Conservation (phyloP, 2,329 filamentous ascomycete species). For the Aspergillus sp. region DNA sequence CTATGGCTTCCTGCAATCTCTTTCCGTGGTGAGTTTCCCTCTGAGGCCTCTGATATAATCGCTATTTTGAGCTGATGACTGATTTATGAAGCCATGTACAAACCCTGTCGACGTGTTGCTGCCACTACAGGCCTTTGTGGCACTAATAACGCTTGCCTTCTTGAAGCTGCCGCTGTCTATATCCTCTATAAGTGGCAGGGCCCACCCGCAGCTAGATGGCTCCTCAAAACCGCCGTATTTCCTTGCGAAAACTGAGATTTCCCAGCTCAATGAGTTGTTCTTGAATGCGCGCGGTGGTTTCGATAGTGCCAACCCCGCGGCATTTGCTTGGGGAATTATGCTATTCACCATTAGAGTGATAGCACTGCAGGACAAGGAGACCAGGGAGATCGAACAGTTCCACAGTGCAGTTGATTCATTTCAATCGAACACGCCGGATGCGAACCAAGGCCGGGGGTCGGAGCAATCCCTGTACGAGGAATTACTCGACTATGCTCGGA, state of each 20-base stretch:
- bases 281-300: constrained; percentile 48
- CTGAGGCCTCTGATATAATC: constrained; percentile 4
- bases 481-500: constrained; percentile 36
- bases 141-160: constrained; percentile 61
- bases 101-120: constrained; percentile 32
- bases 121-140: constrained; percentile 60
- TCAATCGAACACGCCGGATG: constrained; percentile 26
- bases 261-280: constrained; percentile 63
- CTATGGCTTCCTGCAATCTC: constrained; percentile 59
- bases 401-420: constrained; percentile 33
- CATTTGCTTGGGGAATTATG: constrained; percentile 74
- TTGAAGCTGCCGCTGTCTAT: constrained; percentile 58
- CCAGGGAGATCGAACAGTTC: constrained; percentile 34
- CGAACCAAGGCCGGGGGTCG: constrained; percentile 17
- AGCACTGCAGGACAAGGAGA: constrained; percentile 53
- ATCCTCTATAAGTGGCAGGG: constrained; percentile 38
- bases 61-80: not conserved
- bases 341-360: constrained; percentile 59
- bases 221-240: constrained; percentile 50
- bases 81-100: constrained; percentile 26
- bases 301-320: constrained; percentile 59
- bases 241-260: constrained; percentile 59
- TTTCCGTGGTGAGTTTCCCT: constrained; percentile 47
- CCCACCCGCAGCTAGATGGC: constrained; percentile 12
- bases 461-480: constrained; percentile 40